A percentile compares a stretch with the other conserved stretches of the same genome.
Conservation (phyloP, 2,329 filamentous ascomycete genomes). For the Xylaria sp. region DNA sequence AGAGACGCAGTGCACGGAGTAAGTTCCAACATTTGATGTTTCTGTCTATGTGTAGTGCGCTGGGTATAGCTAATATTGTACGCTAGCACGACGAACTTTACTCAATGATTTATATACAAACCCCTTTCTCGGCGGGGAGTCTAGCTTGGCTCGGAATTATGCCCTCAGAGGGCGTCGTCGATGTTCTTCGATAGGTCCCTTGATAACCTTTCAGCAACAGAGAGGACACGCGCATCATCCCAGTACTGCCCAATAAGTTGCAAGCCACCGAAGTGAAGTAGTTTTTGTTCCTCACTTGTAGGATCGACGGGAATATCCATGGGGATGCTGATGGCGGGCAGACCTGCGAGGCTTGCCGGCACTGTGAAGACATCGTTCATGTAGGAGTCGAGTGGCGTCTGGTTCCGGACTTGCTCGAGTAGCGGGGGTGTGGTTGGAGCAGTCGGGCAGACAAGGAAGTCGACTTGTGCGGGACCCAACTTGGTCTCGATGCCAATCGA, state of each 20-base stretch:
- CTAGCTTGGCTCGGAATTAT: not conserved
- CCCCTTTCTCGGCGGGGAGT: not conserved
- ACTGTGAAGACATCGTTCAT: slow-evolving; percentile 97
- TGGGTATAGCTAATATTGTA: slow-evolving; percentile 35
- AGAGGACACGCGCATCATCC: slow-evolving; percentile 74
- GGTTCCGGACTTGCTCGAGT: slow-evolving; percentile 66
- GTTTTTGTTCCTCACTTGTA: slow-evolving; percentile 49
- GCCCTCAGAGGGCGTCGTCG: not conserved
- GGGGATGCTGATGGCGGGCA: slow-evolving; percentile 89
- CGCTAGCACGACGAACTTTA: slow-evolving; percentile 5
- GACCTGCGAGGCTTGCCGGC: slow-evolving; percentile 88
- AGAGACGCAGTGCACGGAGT: not conserved
- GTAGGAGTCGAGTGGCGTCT: slow-evolving; percentile 77
- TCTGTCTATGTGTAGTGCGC: not conserved
- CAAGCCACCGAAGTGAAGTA: slow-evolving; percentile 66
- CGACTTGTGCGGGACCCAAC: slow-evolving; percentile 72
- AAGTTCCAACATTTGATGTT: slow-evolving; percentile 24
- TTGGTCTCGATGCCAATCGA: slow-evolving; percentile 64
- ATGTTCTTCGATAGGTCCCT: slow-evolving; percentile 34
- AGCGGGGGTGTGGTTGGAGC: slow-evolving; percentile 79
- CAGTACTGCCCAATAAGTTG: slow-evolving; percentile 87
- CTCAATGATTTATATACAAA: slow-evolving; percentile 10
- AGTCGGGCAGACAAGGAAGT: slow-evolving; percentile 89
- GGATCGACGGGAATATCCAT: slow-evolving; percentile 56
- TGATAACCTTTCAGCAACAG: slow-evolving; percentile 60